Conservation (phyloP, 345 rosid species). For the Eucalyptus regnans region DNA sequence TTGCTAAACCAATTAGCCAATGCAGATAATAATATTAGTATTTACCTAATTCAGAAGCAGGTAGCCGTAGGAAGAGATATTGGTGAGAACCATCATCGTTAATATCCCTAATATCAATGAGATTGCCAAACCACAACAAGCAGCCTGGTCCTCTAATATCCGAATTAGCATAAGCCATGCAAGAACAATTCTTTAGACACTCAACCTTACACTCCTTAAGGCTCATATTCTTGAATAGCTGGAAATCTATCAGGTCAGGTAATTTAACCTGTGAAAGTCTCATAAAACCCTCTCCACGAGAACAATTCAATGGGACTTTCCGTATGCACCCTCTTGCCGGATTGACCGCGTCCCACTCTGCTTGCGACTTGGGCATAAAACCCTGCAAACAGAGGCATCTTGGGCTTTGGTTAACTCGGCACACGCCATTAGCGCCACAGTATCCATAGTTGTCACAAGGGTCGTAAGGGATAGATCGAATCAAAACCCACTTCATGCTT, state of each 20-base stretch:
- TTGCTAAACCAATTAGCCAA: neutral
- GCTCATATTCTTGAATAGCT: slow-evolving; percentile 4
- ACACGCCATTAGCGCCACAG: neutral
- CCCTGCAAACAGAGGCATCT: slow-evolving; percentile 13
- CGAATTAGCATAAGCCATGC: slow-evolving; percentile 15
- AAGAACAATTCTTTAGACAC: slow-evolving; percentile 18
- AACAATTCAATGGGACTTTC: neutral
- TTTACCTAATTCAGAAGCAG: neutral
- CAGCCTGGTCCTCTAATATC: slow-evolving; percentile 12
- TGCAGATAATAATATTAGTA: neutral
- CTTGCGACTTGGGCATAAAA: slow-evolving; percentile 1
- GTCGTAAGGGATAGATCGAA: accelerated
- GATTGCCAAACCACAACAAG: slow-evolving; percentile 12
- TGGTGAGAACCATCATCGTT: neutral
- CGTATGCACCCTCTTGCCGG: neutral
- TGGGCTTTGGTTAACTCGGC: neutral
- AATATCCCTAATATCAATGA: neutral
- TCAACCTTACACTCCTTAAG: neutral
- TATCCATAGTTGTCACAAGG: neutral
- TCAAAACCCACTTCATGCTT: neutral
- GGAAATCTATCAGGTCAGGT: slow-evolving; percentile 9
- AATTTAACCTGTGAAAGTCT: neutral
- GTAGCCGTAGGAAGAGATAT: neutral
- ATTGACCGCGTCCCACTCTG: slow-evolving; percentile 13
- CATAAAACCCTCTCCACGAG: neutral